These are phyloP conservation scores for Amaranthus tricolor DNA, from an alignment of 179 eudicot species.

Conservation along the genomic window DNA sequence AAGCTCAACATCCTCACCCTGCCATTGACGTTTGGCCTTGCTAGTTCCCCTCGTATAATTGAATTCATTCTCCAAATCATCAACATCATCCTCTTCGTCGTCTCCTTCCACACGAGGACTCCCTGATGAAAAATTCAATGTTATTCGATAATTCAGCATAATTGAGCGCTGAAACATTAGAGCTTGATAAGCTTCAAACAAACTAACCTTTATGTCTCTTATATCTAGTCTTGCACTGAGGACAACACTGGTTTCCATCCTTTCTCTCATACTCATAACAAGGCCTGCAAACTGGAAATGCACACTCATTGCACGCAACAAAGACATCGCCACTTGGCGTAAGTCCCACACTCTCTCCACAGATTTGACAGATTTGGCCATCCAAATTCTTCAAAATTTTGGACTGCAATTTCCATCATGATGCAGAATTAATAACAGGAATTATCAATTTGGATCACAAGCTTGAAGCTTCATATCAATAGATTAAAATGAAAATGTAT, in stretches of 20 bases:
- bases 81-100: slow-evolving; percentile 89
- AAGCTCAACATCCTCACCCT: slow-evolving; percentile 65
- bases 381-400: slow-evolving; percentile 57
- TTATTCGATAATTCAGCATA: slow-evolving; percentile 8
- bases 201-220: slow-evolving; percentile 76
- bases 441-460: neutral
- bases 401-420: slow-evolving; percentile 39
- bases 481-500: neutral
- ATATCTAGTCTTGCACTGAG: slow-evolving; percentile 92
- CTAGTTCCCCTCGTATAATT: slow-evolving; percentile 52
- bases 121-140: slow-evolving; percentile 38
- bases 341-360: slow-evolving; percentile 75
- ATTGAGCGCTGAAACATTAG: neutral
- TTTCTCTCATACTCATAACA: slow-evolving; percentile 92
- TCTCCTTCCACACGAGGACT: slow-evolving; percentile 90
- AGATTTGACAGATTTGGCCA: slow-evolving; percentile 78
- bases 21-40: slow-evolving; percentile 68
- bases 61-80: slow-evolving; percentile 86
- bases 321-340: slow-evolving; percentile 55
- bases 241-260: slow-evolving; percentile 86
- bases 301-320: slow-evolving; percentile 96
- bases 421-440: neutral
- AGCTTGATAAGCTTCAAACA: neutral
- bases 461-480: neutral
- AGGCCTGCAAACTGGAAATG: slow-evolving; percentile 82